Evolutionary conservation across 2,329 filamentous ascomycete species (phyloP).

Genomic region (Talaromyces piceae): DNA sequence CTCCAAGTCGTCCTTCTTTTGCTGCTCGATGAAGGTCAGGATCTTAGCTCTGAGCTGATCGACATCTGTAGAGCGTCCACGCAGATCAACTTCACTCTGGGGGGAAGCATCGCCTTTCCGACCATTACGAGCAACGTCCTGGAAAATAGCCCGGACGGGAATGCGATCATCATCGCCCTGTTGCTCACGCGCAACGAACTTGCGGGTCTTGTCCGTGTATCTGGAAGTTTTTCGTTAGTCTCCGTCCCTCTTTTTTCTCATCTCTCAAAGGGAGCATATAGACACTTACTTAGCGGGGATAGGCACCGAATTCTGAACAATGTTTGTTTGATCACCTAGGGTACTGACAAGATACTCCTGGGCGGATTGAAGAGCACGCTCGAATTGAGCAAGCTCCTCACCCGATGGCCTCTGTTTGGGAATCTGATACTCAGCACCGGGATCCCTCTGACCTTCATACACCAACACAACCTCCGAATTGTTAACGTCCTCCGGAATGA

Average conservation of each 20-base stretch:
- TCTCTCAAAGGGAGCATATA: not conserved
- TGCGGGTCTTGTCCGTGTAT: slow-evolving; percentile 57
- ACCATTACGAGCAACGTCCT: slow-evolving; percentile 25
- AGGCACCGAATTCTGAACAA: slow-evolving; percentile 47
- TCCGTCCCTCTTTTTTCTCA: too few species aligned
- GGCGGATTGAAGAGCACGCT: slow-evolving; percentile 51
- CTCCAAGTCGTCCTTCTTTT: slow-evolving; percentile 89
- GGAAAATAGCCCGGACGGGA: slow-evolving; percentile 50
- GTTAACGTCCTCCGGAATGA: slow-evolving; percentile 41
- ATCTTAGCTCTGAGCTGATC: slow-evolving; percentile 67
- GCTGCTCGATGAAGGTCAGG: slow-evolving; percentile 71
- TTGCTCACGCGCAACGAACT: slow-evolving; percentile 53
- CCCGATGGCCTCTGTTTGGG: slow-evolving; percentile 50
- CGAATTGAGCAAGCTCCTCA: slow-evolving; percentile 49
- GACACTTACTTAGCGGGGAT: slow-evolving; percentile 45
- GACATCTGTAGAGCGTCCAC: slow-evolving; percentile 67
- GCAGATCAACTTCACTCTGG: slow-evolving; percentile 56
- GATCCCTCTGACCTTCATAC: slow-evolving; percentile 39
- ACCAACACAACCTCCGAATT: slow-evolving; percentile 41
- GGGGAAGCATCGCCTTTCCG: slow-evolving; percentile 41
- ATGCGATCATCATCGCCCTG: slow-evolving; percentile 44
- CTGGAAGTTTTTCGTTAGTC: slow-evolving; percentile 16
- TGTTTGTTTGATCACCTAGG: slow-evolving; percentile 48
- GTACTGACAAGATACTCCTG: slow-evolving; percentile 49
- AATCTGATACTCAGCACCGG: slow-evolving; percentile 45